Percentiles rank a stretch among this genome's conserved stretches.
Evolutionary conservation across 2,329 filamentous ascomycete species (phyloP).

Genomic region (Phyllosticta capitalensis): DNA sequence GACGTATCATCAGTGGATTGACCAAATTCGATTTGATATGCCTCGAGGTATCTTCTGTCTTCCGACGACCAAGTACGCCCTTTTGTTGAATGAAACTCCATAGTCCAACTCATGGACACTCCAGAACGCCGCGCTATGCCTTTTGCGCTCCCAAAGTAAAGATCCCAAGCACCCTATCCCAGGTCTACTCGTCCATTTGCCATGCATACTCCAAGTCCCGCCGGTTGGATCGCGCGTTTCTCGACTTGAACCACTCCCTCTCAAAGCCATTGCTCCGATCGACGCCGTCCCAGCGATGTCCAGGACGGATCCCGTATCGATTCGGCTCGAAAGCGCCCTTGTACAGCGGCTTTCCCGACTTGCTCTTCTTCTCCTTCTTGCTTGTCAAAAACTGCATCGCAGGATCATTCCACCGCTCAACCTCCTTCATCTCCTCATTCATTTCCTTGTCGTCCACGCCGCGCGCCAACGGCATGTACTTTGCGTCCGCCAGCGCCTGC

Average conservation of each 20-base stretch:
- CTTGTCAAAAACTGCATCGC: conserved; percentile 58
- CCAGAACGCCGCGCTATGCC: conserved; percentile 6
- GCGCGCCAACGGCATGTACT: conserved; percentile 69
- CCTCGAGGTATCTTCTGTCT: background rate
- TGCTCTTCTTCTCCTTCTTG: conserved; percentile 37
- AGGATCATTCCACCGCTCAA: conserved; percentile 86
- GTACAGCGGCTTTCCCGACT: conserved; percentile 58
- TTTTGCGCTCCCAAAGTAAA: background rate
- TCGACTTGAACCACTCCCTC: conserved; percentile 78
- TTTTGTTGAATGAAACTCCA: background rate
- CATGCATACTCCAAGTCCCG: conserved; percentile 81
- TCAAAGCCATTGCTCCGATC: conserved; percentile 92
- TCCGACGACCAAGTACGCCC: background rate
- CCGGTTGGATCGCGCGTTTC: conserved; percentile 67
- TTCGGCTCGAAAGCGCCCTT: conserved; percentile 76
- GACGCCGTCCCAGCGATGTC: conserved; percentile 94
- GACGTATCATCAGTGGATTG: too few species aligned
- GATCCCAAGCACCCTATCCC: background rate
- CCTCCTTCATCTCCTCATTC: conserved; percentile 71
- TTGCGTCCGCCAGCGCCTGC: conserved; percentile 68
- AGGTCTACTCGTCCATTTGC: conserved; percentile 77
- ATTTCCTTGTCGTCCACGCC: conserved; percentile 75
- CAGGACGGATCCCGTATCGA: conserved; percentile 84
- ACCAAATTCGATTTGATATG: background rate
- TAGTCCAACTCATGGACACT: background rate